These are phyloP conservation scores for Elaeagnus macrophylla DNA, from an alignment of 306 rosid species.

Conservation along the genomic window DNA sequence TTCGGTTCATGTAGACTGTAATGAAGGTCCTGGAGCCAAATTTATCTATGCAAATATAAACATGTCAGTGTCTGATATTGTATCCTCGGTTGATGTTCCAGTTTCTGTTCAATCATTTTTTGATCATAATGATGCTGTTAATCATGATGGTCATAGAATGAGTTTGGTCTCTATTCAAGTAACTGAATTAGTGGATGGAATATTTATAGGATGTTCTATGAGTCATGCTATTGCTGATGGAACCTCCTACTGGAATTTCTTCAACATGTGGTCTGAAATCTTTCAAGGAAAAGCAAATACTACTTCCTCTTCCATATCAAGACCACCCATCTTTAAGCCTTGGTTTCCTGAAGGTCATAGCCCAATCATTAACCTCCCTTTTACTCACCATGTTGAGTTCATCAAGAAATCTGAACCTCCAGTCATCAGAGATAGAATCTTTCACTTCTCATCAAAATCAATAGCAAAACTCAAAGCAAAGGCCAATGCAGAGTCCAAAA, in stretches of 20 bases:
- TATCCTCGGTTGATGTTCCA: constrained; percentile 44
- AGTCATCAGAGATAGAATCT: constrained; percentile 29
- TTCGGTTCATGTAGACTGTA: constrained; percentile 33
- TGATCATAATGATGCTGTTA: constrained; percentile 38
- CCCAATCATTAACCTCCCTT: constrained; percentile 40
- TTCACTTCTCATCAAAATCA: constrained; percentile 37
- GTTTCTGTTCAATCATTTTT: constrained; percentile 36
- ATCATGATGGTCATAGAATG: constrained; percentile 50
- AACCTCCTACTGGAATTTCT: constrained; percentile 48
- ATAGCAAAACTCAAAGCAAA: constrained; percentile 41
- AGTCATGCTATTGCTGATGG: constrained; percentile 42
- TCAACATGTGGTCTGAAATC: constrained; percentile 43
- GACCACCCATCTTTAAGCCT: constrained; percentile 23
- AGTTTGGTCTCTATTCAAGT: constrained; percentile 40
- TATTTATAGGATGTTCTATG: constrained; percentile 53
- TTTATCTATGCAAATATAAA: constrained; percentile 44
- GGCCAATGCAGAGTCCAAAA: constrained; percentile 29
- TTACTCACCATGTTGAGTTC: constrained; percentile 34
- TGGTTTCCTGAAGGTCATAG: constrained; percentile 41
- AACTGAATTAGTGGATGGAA: constrained; percentile 40
- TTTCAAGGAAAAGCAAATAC: constrained; percentile 22
- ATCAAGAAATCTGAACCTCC: constrained; percentile 30
- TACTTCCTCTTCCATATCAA: constrained; percentile 12
- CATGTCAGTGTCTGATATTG: constrained; percentile 29
- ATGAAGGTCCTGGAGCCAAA: constrained; percentile 31